phyloP scores from a whole-genome alignment of 352 stramenopile species.

The Phytopythium ostracodes region DNA sequence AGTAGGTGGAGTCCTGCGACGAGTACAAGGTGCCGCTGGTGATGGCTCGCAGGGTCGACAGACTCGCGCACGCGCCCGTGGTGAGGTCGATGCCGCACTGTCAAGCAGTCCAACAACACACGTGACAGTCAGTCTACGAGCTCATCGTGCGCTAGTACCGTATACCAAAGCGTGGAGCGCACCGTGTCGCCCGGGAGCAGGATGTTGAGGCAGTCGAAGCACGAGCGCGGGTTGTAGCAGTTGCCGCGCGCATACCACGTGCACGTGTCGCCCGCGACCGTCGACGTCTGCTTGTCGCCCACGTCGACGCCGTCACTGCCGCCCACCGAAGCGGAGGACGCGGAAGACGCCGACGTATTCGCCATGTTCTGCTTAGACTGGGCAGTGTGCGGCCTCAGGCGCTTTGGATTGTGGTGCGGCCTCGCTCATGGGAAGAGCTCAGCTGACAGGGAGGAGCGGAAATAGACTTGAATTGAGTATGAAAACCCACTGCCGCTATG shows the following conservation, averaged over 20 bases:
- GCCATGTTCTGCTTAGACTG: no score
- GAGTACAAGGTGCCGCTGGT: conserved; percentile 16
- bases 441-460: neutral
- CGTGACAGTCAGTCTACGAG: neutral
- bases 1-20: conserved; percentile 35
- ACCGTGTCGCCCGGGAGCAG: conserved; percentile 24
- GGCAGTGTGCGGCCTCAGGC: neutral
- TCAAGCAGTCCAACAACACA: neutral
- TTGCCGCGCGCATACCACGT: conserved; percentile 15
- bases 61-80: conserved; percentile 21
- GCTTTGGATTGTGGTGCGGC: neutral
- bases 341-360: neutral
- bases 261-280: conserved; percentile 15
- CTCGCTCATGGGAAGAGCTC: neutral
- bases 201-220: conserved; percentile 34
- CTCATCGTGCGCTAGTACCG: no score
- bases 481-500: neutral
- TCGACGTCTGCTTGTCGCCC: conserved; percentile 2
- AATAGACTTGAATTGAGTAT: conserved; percentile 2
- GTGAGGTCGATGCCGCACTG: conserved; percentile 28
- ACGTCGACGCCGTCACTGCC: neutral
- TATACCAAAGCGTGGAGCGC: conserved; percentile 3
- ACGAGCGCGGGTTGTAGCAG: conserved; percentile 19
- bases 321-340: neutral
- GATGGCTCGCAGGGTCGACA: neutral